Conservation (phyloP, 805 yeast species). For the Myxozyma mucilagina region DNA sequence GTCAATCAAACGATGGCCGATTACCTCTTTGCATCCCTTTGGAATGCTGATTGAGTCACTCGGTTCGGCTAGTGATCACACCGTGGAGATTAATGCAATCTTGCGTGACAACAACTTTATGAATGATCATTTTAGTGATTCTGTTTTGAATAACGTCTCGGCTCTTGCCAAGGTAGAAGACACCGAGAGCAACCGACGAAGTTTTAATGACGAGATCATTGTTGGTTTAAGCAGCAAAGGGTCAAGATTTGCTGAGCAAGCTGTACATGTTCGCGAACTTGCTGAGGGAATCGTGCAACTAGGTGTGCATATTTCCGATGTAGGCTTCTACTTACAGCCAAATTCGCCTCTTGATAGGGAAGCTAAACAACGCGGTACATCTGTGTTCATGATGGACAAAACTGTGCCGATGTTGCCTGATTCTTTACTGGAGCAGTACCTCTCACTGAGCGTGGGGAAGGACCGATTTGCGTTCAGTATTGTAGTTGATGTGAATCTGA, state of each 20-base stretch:
- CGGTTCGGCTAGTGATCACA: slow-evolving; percentile 74
- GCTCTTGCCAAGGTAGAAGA: slow-evolving; percentile 5
- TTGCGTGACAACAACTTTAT: slow-evolving; percentile 63
- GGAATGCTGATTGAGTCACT: slow-evolving; percentile 87
- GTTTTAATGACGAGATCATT: slow-evolving; percentile 57
- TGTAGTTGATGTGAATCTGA: slow-evolving; percentile 73
- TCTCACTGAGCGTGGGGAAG: slow-evolving; percentile 61
- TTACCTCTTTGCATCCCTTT: slow-evolving; percentile 96
- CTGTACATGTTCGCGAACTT: slow-evolving; percentile 71
- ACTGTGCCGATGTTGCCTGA: slow-evolving; percentile 67
- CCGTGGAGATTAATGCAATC: slow-evolving; percentile 83
- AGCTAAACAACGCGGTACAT: slow-evolving; percentile 83
- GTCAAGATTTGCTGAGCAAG: slow-evolving; percentile 62
- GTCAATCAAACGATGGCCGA: slow-evolving; percentile 98
- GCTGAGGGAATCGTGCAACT: slow-evolving; percentile 66
- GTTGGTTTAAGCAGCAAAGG: slow-evolving; percentile 64
- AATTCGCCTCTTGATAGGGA: slow-evolving; percentile 82
- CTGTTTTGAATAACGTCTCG: slow-evolving; percentile 36
- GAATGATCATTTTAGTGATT: slow-evolving; percentile 46
- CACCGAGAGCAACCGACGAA: slow-evolving; percentile 47
- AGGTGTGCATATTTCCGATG: slow-evolving; percentile 85
- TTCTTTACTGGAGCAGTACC: slow-evolving; percentile 55
- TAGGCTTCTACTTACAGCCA: slow-evolving; percentile 65
- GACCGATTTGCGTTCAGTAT: slow-evolving; percentile 71
- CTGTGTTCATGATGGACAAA: slow-evolving; percentile 83